Conservation (phyloP, 2,329 filamentous ascomycete species). For the Magnaporthiopsis poae region DNA sequence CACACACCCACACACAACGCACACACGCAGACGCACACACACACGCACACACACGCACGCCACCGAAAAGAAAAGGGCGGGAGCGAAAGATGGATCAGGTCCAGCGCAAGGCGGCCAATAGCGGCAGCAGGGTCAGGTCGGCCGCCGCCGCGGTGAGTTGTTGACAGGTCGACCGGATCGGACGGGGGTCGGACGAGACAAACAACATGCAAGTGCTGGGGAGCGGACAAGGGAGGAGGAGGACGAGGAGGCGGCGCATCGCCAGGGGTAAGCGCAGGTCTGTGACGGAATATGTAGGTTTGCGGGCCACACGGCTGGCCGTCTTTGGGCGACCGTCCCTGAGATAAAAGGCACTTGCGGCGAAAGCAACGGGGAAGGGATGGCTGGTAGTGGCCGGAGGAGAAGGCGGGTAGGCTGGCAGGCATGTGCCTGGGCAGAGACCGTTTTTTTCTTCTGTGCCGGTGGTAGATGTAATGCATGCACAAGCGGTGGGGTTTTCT, state of each 20-base stretch:
- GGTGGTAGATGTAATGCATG: background rate
- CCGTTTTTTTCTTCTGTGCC: background rate
- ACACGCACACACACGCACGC: background rate
- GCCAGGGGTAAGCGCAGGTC: background rate
- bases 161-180: constrained; percentile 7
- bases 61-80: background rate
- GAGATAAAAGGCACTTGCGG: background rate
- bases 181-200: constrained; percentile 6
- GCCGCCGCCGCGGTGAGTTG: constrained; percentile 4
- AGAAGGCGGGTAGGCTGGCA: no score
- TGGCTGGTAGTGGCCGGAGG: background rate
- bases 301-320: background rate
- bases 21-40: background rate
- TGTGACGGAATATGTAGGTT: background rate
- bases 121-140: constrained; percentile 1
- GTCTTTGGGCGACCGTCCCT: background rate
- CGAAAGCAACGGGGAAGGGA: background rate
- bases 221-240: background rate
- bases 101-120: constrained; percentile 9
- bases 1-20: background rate
- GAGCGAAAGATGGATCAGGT: constrained; percentile 3
- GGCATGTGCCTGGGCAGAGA: background rate
- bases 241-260: no score
- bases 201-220: background rate
- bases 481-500: background rate